These are phyloP conservation scores for Manihot esculenta DNA, from an alignment of 441 rosid genomes.

Conservation along the genomic window DNA sequence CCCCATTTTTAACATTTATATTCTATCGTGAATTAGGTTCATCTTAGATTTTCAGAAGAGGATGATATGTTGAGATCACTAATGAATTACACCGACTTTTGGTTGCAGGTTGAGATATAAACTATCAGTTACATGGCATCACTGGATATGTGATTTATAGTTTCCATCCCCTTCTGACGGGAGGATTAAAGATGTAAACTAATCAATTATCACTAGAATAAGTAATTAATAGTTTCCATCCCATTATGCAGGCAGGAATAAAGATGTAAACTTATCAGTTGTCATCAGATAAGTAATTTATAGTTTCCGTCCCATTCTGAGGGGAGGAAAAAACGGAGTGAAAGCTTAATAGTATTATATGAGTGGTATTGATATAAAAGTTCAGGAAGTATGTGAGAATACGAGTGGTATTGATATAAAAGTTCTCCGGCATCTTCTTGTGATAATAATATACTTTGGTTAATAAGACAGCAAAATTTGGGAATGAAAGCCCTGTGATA, in stretches of 20 bases:
- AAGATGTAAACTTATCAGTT: too few relatives aligned
- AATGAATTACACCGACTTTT: neutral
- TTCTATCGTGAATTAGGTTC: too few relatives aligned
- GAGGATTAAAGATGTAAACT: neutral
- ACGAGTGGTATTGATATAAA: too few relatives aligned
- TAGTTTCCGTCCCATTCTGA: neutral
- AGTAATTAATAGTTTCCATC: neutral
- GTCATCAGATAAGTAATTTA: too few relatives aligned
- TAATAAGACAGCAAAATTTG: neutral
- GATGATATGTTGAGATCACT: neutral
- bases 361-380: too few relatives aligned
- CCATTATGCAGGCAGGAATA: too few relatives aligned
- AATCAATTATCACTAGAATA: neutral
- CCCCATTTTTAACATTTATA: too few relatives aligned
- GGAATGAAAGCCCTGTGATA: too few relatives aligned
- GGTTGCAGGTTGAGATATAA: conserved; percentile 4
- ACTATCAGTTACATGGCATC: neutral
- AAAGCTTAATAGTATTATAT: too few relatives aligned
- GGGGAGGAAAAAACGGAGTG: neutral
- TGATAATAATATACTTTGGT: neutral
- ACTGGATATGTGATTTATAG: neutral
- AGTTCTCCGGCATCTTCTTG: neutral
- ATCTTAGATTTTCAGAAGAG: neutral
- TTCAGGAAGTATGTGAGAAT: neutral
- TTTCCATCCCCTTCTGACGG: neutral